Evolutionary conservation across 2,329 filamentous ascomycete genomes (phyloP).

Genomic region (Trichophyton verrucosum): DNA sequence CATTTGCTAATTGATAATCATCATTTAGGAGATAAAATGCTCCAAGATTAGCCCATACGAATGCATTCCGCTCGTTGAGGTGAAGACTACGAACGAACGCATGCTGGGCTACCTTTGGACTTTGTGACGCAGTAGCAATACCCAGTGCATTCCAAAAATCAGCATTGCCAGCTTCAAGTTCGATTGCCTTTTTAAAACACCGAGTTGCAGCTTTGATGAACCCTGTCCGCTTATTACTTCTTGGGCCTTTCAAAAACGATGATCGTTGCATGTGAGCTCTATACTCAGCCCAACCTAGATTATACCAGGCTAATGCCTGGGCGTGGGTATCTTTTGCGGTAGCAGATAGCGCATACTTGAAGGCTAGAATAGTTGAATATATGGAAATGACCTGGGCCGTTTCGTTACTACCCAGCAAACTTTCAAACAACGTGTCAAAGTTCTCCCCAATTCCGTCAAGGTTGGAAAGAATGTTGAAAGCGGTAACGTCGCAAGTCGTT

Average conservation of each 20-base stretch:
- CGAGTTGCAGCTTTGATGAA: constrained; percentile 71
- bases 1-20: constrained; percentile 74
- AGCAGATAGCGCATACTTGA: constrained; percentile 71
- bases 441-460: constrained; percentile 51
- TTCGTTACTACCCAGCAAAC: constrained; percentile 18
- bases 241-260: constrained; percentile 21
- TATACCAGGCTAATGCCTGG: constrained; percentile 93
- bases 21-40: constrained; percentile 73
- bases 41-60: constrained; percentile 83
- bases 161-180: constrained; percentile 82
- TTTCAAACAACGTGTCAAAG: constrained; percentile 24
- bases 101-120: constrained; percentile 80
- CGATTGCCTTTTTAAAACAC: constrained; percentile 91
- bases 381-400: constrained; percentile 44
- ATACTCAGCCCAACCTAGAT: constrained; percentile 88
- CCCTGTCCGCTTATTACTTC: constrained; percentile 43
- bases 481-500: constrained; percentile 36
- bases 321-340: constrained; percentile 66
- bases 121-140: constrained; percentile 76
- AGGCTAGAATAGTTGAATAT: constrained; percentile 64
- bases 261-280: constrained; percentile 51
- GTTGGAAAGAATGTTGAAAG: constrained; percentile 52
- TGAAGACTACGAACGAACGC: constrained; percentile 86
- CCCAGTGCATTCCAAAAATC: constrained; percentile 97
- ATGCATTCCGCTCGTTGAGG: constrained; percentile 74